A percentile compares a stretch with the other conserved stretches of the same genome.
Evolutionary conservation across 1,284 basidiomycete genomes (phyloP).

Genomic region (Erythrobasidium hasegawianum): DNA sequence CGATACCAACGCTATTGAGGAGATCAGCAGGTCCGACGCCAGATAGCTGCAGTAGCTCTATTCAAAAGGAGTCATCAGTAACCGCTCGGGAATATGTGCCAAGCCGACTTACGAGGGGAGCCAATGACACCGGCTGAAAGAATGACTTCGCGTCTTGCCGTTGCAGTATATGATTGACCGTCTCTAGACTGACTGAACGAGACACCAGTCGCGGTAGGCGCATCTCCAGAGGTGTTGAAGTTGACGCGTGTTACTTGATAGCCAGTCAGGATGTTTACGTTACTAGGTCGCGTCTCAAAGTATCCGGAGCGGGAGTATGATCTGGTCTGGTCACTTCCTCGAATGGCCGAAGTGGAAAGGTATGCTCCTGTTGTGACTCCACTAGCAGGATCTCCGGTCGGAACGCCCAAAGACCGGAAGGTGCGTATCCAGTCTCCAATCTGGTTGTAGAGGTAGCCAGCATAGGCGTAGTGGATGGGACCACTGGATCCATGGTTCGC

Average conservation of each 20-base stretch:
- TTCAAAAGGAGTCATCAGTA: slow-evolving; percentile 33
- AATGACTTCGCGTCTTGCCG: slow-evolving; percentile 60
- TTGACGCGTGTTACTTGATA: slow-evolving; percentile 62
- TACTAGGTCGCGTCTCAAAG: slow-evolving; percentile 60
- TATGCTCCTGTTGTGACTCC: slow-evolving; percentile 27
- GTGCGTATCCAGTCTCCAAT: slow-evolving; percentile 41
- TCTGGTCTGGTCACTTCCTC: slow-evolving; percentile 55
- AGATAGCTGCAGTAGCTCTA: slow-evolving; percentile 65
- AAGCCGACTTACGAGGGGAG: slow-evolving; percentile 37
- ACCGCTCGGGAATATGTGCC: neutral
- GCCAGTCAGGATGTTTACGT: slow-evolving; percentile 61
- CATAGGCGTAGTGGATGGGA: slow-evolving; percentile 44
- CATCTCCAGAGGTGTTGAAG: slow-evolving; percentile 50
- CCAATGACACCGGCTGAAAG: slow-evolving; percentile 57
- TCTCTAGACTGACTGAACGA: slow-evolving; percentile 53
- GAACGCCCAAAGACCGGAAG: slow-evolving; percentile 39
- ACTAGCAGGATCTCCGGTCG: slow-evolving; percentile 37
- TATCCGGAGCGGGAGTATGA: slow-evolving; percentile 67
- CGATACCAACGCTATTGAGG: slow-evolving; percentile 57
- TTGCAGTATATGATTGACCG: slow-evolving; percentile 52
- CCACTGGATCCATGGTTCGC: slow-evolving; percentile 44
- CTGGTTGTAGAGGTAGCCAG: slow-evolving; percentile 40
- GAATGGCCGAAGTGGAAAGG: slow-evolving; percentile 27
- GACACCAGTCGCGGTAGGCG: slow-evolving; percentile 55
- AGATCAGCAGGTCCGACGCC: slow-evolving; percentile 65